Evolutionary conservation across 2,329 filamentous ascomycete species (phyloP).

Genomic region (Aspergillus sclerotialis): DNA sequence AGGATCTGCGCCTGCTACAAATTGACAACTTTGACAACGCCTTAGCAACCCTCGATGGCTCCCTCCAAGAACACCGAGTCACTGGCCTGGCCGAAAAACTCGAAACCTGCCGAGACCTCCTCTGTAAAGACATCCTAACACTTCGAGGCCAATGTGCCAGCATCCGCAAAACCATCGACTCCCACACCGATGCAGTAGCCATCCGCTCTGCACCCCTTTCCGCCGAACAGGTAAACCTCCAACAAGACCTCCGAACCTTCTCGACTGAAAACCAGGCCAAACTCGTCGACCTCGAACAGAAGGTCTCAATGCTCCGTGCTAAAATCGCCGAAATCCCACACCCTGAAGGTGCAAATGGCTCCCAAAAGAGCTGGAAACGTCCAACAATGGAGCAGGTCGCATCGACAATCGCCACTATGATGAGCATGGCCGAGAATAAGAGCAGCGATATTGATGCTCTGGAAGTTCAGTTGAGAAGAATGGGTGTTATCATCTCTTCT

Average conservation of each 20-base stretch:
- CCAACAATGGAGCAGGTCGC: conserved; percentile 90
- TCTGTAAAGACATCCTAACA: conserved; percentile 59
- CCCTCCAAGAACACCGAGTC: conserved; percentile 62
- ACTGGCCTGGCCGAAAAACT: conserved; percentile 63
- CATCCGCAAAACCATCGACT: conserved; percentile 66
- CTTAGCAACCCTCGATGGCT: conserved; percentile 57
- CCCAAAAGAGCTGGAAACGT: conserved; percentile 34
- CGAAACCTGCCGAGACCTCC: conserved; percentile 59
- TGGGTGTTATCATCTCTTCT: too few relatives aligned
- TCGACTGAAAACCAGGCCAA: conserved; percentile 67
- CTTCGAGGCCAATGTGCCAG: conserved; percentile 72
- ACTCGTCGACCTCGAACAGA: conserved; percentile 72
- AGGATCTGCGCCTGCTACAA: conserved; percentile 68
- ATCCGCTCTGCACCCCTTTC: conserved; percentile 68
- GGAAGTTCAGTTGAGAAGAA: conserved; percentile 74
- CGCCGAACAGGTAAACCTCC: conserved; percentile 74
- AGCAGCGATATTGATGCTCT: conserved; percentile 86
- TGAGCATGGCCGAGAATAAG: conserved; percentile 81
- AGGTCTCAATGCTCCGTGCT: conserved; percentile 69
- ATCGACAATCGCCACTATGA: conserved; percentile 89
- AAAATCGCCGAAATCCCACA: conserved; percentile 57
- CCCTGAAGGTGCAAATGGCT: conserved; percentile 44
- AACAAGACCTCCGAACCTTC: conserved; percentile 72
- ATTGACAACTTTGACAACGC: conserved; percentile 61
- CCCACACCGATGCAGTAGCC: conserved; percentile 62